Evolutionary conservation across 805 yeast genomes (phyloP).

Genomic region (Starmerella vitae): DNA sequence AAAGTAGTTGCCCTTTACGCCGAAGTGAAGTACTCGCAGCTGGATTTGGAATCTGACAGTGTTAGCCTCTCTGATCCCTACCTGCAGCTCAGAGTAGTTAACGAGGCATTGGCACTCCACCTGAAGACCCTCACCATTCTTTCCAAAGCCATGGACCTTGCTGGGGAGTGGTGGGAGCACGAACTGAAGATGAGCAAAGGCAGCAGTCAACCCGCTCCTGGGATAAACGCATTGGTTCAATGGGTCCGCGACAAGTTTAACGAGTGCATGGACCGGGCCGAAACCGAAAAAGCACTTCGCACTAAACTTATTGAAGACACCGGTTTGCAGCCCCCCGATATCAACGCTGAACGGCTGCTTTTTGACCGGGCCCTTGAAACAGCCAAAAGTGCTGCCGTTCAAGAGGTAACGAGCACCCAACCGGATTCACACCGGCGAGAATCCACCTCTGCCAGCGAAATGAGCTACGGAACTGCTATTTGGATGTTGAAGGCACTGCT

Average conservation of each 20-base stretch:
- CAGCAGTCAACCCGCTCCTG: slow-evolving; percentile 7
- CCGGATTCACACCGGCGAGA: slow-evolving; percentile 1
- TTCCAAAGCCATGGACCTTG: slow-evolving; percentile 73
- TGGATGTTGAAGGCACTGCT: slow-evolving; percentile 91
- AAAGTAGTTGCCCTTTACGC: slow-evolving; percentile 82
- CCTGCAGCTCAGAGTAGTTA: slow-evolving; percentile 32
- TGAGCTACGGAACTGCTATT: slow-evolving; percentile 77
- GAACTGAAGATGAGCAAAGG: neutral
- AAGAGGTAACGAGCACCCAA: slow-evolving; percentile 54
- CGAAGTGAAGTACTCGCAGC: slow-evolving; percentile 75
- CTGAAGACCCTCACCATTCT: slow-evolving; percentile 70
- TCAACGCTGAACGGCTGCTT: slow-evolving; percentile 66
- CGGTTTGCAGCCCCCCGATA: slow-evolving; percentile 7
- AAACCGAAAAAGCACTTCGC: slow-evolving; percentile 46
- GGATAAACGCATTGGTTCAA: slow-evolving; percentile 46
- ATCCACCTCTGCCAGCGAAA: slow-evolving; percentile 40
- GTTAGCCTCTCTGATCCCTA: slow-evolving; percentile 11
- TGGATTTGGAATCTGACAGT: slow-evolving; percentile 38
- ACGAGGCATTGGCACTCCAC: slow-evolving; percentile 76
- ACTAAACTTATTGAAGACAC: slow-evolving; percentile 14
- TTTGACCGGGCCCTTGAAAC: slow-evolving; percentile 91
- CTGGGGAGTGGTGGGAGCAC: slow-evolving; percentile 80
- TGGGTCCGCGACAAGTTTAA: slow-evolving; percentile 86
- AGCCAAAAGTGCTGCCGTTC: slow-evolving; percentile 79
- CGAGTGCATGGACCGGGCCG: slow-evolving; percentile 81